These are phyloP conservation scores for Lippia alba DNA, from an alignment of 305 asterid genomes.

Conservation along the genomic window DNA sequence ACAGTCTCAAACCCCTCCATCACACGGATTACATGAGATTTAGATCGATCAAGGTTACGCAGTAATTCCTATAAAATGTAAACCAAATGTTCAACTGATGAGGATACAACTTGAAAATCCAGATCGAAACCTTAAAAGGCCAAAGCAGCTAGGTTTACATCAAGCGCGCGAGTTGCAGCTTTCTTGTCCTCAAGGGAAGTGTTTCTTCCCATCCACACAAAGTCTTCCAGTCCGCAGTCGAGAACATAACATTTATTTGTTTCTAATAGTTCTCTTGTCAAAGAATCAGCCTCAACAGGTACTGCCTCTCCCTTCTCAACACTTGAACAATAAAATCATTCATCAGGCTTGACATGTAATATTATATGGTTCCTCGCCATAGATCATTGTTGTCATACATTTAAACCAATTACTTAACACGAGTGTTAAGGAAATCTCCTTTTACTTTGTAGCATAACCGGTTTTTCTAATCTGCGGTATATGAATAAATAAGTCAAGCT, in stretches of 20 bases:
- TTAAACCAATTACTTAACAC: slow-evolving; percentile 24
- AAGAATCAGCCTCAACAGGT: slow-evolving; percentile 68
- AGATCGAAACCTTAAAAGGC: slow-evolving; percentile 30
- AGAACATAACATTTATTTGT: slow-evolving; percentile 80
- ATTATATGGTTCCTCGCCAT: slow-evolving; percentile 25
- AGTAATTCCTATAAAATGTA: slow-evolving; percentile 65
- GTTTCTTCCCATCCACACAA: slow-evolving; percentile 91
- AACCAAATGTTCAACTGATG: slow-evolving; percentile 23
- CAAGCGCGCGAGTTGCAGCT: slow-evolving; percentile 75
- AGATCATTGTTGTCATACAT: slow-evolving; percentile 24
- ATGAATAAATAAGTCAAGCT: slow-evolving; percentile 4
- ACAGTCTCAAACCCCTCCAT: slow-evolving; percentile 96
- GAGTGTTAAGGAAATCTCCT: slow-evolving; percentile 12
- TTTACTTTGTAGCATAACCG: slow-evolving; percentile 13
- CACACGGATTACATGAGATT: slow-evolving; percentile 68
- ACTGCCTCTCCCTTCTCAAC: slow-evolving; percentile 81
- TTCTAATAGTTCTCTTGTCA: slow-evolving; percentile 78
- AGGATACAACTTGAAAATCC: slow-evolving; percentile 23
- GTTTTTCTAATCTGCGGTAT: not conserved
- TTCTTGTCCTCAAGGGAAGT: slow-evolving; percentile 88
- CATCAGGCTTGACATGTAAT: slow-evolving; percentile 34
- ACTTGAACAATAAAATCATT: slow-evolving; percentile 51
- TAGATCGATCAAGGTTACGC: slow-evolving; percentile 60
- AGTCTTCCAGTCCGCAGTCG: slow-evolving; percentile 85
- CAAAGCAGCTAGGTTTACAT: slow-evolving; percentile 62